Conservation (phyloP, 768 basidiomycete genomes). For the Kwoniella dendrophila region DNA sequence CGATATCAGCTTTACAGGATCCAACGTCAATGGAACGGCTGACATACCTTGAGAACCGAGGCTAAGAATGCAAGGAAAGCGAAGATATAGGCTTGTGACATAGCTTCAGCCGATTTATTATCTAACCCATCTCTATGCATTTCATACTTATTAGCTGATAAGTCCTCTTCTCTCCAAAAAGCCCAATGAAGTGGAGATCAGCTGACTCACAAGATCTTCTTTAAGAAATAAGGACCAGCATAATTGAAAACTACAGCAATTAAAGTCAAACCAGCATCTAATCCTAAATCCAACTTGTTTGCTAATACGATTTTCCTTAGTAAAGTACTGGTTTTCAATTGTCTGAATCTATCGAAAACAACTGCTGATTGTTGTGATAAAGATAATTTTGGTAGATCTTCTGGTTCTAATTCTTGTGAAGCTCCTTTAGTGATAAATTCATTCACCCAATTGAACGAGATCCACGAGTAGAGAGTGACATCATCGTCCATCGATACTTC, state of each 20-base stretch:
- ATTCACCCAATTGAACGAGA: constrained; percentile 53
- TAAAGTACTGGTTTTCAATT: constrained; percentile 31
- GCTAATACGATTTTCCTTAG: constrained; percentile 38
- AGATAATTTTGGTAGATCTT: constrained; percentile 50
- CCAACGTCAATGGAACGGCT: not conserved
- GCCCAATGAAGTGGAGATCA: not conserved
- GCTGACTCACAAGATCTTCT: constrained; percentile 58
- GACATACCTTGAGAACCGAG: constrained; percentile 62
- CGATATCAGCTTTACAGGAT: constrained; percentile 1
- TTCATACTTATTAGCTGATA: not conserved
- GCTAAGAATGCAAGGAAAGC: constrained; percentile 74
- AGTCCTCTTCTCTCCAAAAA: not conserved
- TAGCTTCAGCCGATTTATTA: constrained; percentile 61
- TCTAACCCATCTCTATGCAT: constrained; percentile 35
- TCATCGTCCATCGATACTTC: constrained; percentile 42
- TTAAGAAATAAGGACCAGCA: constrained; percentile 80
- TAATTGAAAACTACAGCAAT: constrained; percentile 76
- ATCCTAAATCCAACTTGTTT: constrained; percentile 54
- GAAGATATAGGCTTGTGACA: constrained; percentile 71
- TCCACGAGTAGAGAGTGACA: constrained; percentile 47
- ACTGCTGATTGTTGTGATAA: constrained; percentile 41
- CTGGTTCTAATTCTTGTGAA: constrained; percentile 42
- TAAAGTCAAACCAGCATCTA: constrained; percentile 71
- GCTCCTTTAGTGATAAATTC: constrained; percentile 44
- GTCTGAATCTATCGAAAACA: constrained; percentile 40